These are phyloP conservation scores for Alternaria brassicae DNA, from an alignment of 2,329 filamentous ascomycete genomes.

Conservation along the genomic window DNA sequence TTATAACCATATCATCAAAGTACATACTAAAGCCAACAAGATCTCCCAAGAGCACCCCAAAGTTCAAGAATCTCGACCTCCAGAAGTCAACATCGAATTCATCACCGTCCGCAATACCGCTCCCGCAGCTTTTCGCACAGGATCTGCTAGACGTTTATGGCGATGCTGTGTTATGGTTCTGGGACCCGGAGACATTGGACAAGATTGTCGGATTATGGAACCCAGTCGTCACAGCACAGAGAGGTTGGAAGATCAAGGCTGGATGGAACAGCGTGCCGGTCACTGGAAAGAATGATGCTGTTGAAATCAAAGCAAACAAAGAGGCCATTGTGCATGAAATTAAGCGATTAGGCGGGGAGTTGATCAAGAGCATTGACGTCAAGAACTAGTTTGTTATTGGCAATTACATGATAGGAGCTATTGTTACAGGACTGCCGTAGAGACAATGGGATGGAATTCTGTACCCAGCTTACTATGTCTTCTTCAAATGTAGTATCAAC, in stretches of 20 bases:
- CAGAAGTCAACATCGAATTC: slow-evolving; percentile 41
- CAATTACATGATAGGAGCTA: neutral
- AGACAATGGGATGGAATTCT: neutral
- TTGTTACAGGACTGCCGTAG: neutral
- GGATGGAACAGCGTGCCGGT: slow-evolving; percentile 70
- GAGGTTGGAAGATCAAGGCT: slow-evolving; percentile 74
- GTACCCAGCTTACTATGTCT: neutral
- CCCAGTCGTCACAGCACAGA: slow-evolving; percentile 57
- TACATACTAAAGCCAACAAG: slow-evolving; percentile 47
- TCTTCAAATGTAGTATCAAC: neutral
- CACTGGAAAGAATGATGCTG: slow-evolving; percentile 26
- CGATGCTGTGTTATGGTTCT: slow-evolving; percentile 79
- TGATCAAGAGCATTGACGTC: slow-evolving; percentile 60
- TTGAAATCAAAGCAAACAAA: slow-evolving; percentile 69
- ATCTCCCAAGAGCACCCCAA: slow-evolving; percentile 50
- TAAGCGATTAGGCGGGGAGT: slow-evolving; percentile 63
- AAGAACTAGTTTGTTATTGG: slow-evolving; percentile 9
- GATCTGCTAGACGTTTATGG: slow-evolving; percentile 74
- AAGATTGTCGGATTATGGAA: slow-evolving; percentile 72
- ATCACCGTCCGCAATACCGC: slow-evolving; percentile 61
- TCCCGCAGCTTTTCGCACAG: slow-evolving; percentile 67
- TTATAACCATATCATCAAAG: slow-evolving; percentile 73
- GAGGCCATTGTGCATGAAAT: slow-evolving; percentile 75
- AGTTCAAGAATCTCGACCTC: slow-evolving; percentile 82
- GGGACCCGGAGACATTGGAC: slow-evolving; percentile 65